Percentiles rank a stretch among this genome's conserved stretches.
Conservation (phyloP, 805 yeast genomes). For the Naumovozyma castellii region DNA sequence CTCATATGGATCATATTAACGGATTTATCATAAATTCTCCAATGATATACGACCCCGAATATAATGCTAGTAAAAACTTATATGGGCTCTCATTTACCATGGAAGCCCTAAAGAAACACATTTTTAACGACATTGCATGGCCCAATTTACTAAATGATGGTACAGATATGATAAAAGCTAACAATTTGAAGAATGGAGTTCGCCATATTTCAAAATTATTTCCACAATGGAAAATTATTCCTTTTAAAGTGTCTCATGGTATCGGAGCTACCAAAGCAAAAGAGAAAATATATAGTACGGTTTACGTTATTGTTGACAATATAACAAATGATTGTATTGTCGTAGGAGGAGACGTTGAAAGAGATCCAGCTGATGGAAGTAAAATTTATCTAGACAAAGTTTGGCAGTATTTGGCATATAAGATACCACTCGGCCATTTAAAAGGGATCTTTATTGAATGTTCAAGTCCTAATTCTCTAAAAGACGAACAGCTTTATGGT, state of each 20-base stretch:
- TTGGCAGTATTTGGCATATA: constrained; percentile 49
- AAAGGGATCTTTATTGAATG: constrained; percentile 68
- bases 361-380: constrained; percentile 36
- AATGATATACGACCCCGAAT: constrained; percentile 13
- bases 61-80: constrained; percentile 37
- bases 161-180: constrained; percentile 20
- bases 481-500: constrained; percentile 53
- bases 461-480: constrained; percentile 43
- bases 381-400: constrained; percentile 28
- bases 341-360: constrained; percentile 79
- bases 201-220: constrained; percentile 10
- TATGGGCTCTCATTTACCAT: constrained; percentile 48
- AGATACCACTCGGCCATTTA: constrained; percentile 35
- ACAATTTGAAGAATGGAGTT: constrained; percentile 4
- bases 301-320: constrained; percentile 44
- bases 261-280: constrained; percentile 24
- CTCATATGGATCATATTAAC: constrained; percentile 74
- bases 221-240: constrained; percentile 25
- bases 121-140: constrained; percentile 76
- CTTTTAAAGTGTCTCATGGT: constrained; percentile 36
- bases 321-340: constrained; percentile 35
- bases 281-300: constrained; percentile 36
- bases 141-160: constrained; percentile 43
- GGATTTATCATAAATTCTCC: constrained; percentile 69
- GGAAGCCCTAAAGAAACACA: constrained; percentile 39